phyloP scores from a whole-genome alignment of 139 green algal species.

The Coelastrella sp. region DNA sequence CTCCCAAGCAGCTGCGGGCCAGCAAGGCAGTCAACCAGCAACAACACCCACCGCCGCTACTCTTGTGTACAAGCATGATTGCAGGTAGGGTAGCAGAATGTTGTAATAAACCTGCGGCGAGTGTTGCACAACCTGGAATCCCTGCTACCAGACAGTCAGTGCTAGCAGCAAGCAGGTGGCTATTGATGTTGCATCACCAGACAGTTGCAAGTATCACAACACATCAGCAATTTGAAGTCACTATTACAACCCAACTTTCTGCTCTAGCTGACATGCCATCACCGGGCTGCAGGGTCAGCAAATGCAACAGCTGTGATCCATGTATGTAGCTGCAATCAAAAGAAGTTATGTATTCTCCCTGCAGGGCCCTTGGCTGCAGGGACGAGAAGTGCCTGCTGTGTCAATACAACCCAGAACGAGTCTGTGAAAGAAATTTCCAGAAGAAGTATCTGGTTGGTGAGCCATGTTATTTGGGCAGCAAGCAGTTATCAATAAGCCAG shows the following conservation, averaged over 20 bases:
- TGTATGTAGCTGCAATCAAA: neutral
- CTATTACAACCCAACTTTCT: too few relatives aligned
- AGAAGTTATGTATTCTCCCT: neutral
- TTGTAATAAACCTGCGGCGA: neutral
- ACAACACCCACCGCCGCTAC: constrained; percentile 55
- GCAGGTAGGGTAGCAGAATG: constrained; percentile 59
- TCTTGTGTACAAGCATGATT: constrained; percentile 84
- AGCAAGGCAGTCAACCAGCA: neutral
- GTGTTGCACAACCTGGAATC: neutral
- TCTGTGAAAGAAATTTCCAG: constrained; percentile 84
- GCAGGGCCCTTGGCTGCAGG: constrained; percentile 81
- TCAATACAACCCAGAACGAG: constrained; percentile 79
- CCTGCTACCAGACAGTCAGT: too few relatives aligned
- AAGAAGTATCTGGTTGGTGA: constrained; percentile 81
- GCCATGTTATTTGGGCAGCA: neutral
- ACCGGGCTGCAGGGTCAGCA: too few relatives aligned
- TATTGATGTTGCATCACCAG: too few relatives aligned
- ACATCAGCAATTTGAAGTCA: too few relatives aligned
- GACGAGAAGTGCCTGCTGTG: constrained; percentile 83
- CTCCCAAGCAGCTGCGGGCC: neutral
- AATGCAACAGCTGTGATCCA: too few relatives aligned
- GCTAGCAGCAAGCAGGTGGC: too few relatives aligned
- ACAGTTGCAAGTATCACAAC: too few relatives aligned
- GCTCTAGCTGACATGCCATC: too few relatives aligned
- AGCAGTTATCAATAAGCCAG: neutral